phyloP scores from a whole-genome alignment of 73 alveolate genomes.

The Symbiodinium pilosum region DNA sequence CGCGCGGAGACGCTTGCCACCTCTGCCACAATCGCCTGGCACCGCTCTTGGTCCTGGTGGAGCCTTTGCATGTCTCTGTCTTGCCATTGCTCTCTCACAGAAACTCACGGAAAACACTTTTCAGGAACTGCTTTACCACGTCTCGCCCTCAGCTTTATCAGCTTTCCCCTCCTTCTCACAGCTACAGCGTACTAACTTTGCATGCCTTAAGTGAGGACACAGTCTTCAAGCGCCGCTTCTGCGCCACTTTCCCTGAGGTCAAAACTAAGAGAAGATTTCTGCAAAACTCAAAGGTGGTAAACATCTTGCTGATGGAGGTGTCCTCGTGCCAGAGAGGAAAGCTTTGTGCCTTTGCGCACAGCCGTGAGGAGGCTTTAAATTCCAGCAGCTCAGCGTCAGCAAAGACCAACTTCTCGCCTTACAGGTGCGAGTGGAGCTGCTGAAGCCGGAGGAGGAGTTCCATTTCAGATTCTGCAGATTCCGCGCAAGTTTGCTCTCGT shows the following conservation, averaged over 20 bases:
- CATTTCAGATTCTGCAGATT: no score
- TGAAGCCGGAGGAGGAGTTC: constrained; percentile 44
- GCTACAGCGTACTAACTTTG: no score
- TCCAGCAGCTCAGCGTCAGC: background rate
- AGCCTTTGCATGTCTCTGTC: background rate
- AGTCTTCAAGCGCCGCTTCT: constrained; percentile 87
- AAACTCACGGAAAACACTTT: no score
- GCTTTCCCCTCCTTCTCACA: no score
- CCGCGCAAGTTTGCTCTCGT: background rate
- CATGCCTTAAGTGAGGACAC: constrained; percentile 43
- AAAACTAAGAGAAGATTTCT: background rate
- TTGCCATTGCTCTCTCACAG: background rate
- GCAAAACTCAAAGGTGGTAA: no score
- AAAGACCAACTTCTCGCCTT: background rate
- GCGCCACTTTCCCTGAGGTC: constrained; percentile 72
- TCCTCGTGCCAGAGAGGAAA: constrained; percentile 70
- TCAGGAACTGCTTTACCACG: constrained; percentile 91
- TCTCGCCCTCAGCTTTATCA: background rate
- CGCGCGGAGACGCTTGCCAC: constrained; percentile 62
- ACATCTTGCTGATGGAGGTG: constrained; percentile 13
- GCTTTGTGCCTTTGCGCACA: constrained; percentile 80
- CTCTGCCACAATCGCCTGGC: constrained; percentile 80
- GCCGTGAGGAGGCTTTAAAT: constrained; percentile 42
- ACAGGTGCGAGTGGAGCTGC: constrained; percentile 71
- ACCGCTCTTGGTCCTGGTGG: background rate